phyloP scores from a whole-genome alignment of 2,329 filamentous ascomycete genomes.

The Diplodia intermedia region DNA sequence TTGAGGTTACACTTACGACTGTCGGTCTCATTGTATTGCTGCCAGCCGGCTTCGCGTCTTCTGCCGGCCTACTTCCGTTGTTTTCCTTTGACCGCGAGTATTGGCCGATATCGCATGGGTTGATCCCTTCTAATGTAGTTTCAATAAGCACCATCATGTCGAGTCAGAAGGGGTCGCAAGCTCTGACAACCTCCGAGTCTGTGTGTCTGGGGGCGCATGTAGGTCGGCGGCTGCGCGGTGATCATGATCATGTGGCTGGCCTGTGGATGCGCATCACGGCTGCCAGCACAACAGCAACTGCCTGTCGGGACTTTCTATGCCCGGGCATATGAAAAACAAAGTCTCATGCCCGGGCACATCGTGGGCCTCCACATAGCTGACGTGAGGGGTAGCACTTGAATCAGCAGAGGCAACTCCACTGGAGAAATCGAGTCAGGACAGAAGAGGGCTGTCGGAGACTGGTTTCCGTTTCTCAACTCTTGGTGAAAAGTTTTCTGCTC shows the following conservation, averaged over 20 bases:
- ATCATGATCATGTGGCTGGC: constrained; percentile 30
- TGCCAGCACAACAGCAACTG: constrained; percentile 21
- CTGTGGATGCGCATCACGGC: constrained; percentile 19
- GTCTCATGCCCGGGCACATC: constrained; percentile 19
- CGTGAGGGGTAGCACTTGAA: constrained; percentile 25
- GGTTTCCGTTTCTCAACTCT: constrained; percentile 14
- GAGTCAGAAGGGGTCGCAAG: constrained; percentile 17
- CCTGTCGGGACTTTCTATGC: constrained; percentile 19
- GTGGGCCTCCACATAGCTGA: constrained; percentile 20
- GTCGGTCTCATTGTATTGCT: not conserved
- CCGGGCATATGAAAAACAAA: constrained; percentile 21
- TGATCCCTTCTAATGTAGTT: constrained; percentile 12
- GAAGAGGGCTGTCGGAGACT: constrained; percentile 19
- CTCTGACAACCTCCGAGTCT: constrained; percentile 23
- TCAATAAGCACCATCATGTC: constrained; percentile 16
- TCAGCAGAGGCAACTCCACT: constrained; percentile 20
- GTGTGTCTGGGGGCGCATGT: constrained; percentile 27
- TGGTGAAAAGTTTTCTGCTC: constrained; percentile 27
- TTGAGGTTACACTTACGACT: constrained; percentile 13
- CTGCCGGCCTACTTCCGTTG: not conserved
- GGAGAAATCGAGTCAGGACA: constrained; percentile 23
- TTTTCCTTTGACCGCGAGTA: not conserved
- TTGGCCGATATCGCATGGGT: constrained; percentile 25
- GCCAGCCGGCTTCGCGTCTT: not conserved
- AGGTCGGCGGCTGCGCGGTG: constrained; percentile 21